Conservation (phyloP, 2,329 filamentous ascomycete genomes). For the Botryotinia narcissicola region DNA sequence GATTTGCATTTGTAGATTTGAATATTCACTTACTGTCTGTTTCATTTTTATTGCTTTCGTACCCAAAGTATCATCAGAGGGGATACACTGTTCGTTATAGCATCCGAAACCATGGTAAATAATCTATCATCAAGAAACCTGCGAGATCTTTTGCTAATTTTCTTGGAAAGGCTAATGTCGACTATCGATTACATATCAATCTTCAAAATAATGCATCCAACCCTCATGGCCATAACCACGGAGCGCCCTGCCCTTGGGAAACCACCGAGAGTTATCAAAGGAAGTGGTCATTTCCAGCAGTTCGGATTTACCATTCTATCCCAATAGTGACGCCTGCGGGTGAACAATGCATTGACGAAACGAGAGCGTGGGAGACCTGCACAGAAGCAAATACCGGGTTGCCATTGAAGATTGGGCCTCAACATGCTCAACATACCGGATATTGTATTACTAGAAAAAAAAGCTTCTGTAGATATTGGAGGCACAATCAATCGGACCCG, state of each 20-base stretch:
- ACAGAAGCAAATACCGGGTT: accelerated
- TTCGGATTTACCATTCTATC: background rate
- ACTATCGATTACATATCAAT: background rate
- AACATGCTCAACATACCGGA: background rate
- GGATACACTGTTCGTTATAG: background rate
- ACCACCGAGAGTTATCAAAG: background rate
- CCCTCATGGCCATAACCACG: background rate
- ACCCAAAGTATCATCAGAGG: background rate
- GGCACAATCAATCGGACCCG: background rate
- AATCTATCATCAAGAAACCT: background rate
- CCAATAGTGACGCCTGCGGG: background rate
- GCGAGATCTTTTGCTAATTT: background rate
- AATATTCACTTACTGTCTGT: background rate
- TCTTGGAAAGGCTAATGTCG: background rate
- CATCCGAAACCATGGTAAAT: background rate
- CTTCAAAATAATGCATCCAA: background rate
- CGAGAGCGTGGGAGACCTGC: background rate
- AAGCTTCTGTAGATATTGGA: background rate
- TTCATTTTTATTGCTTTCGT: background rate
- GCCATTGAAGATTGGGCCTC: background rate
- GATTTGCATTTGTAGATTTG: background rate
- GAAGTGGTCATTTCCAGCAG: constrained; percentile 2
- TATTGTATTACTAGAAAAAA: background rate
- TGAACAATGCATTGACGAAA: background rate
- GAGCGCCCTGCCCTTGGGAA: background rate